Evolutionary conservation across 306 rosid genomes (phyloP), one percentile per base, ranked within the genome.

Genomic region (Parietaria judaica): DNA sequence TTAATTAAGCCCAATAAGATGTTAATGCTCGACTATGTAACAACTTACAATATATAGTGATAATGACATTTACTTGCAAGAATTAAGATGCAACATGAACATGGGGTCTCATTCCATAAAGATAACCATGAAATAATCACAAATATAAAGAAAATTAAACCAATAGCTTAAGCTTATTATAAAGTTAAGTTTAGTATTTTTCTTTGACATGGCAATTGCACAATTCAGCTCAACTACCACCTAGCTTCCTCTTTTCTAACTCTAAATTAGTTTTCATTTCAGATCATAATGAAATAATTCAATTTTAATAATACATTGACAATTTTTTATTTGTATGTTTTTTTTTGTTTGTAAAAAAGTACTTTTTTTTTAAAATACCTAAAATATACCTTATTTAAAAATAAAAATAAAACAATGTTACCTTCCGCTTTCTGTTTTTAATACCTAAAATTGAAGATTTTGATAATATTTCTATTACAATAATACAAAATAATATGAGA

Each of bases 201-300:
- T 48, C 56, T 34, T 44, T 63, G 56, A 41, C 51, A 64, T 53
- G 60, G 68, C 39, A 38, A 43, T 64, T 52, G 16, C 68, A 38
- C 3, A 64, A 52, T 36, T 39, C 54, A 64, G 56, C 53, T 16
- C 50, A 37, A 41, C 51, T 11, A 53, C 58, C 36, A 47, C 9
- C 13, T 10, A 61, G 43, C 16, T 44, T 14, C 6, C 11, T 46
- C 3, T 41, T 8, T 41, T 8, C 31, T 23, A 23, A 23, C 31
- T 23, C 31, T 23, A 23, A 23, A 23, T 2, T 23, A 23, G 31
- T 23, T 23, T 2, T 23, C 2, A 23, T 23, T 23, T 23, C 31
- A 23, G 31, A 23, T 23, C 31, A 23, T 23, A 23, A 23, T 23
- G 31, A 23, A 23, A 23, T 23, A 0, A 2, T 0, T 23, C 2